Evolutionary conservation across 805 yeast species (phyloP).

Genomic region (Saturnispora mendoncae): DNA sequence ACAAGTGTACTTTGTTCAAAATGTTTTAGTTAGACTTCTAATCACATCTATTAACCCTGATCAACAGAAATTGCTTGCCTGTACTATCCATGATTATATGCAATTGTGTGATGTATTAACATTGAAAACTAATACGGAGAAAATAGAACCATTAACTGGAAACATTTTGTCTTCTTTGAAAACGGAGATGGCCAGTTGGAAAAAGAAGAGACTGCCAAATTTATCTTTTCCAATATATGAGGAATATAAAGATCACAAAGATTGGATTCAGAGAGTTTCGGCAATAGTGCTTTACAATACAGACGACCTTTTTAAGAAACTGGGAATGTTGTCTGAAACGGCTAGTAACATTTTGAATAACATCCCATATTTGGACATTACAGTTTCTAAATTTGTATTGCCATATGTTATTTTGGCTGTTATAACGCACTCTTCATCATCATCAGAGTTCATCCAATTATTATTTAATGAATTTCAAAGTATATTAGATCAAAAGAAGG

Average conservation of each 20-base stretch:
- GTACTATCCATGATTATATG: slow-evolving; percentile 80
- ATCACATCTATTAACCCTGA: slow-evolving; percentile 87
- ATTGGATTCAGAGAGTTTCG: slow-evolving; percentile 68
- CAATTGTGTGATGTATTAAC: slow-evolving; percentile 42
- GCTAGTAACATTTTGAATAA: slow-evolving; percentile 9
- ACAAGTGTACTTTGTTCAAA: slow-evolving; percentile 54
- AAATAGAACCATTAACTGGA: slow-evolving; percentile 55
- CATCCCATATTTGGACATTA: slow-evolving; percentile 38
- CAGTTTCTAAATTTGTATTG: slow-evolving; percentile 59
- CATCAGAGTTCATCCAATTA: slow-evolving; percentile 32
- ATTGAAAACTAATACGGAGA: slow-evolving; percentile 23
- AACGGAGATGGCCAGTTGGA: slow-evolving; percentile 46
- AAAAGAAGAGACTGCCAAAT: slow-evolving; percentile 38
- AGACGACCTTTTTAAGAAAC: slow-evolving; percentile 10
- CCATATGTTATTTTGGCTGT: slow-evolving; percentile 69
- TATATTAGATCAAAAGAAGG: slow-evolving; percentile 44
- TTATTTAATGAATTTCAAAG: slow-evolving; percentile 51
- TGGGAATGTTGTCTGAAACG: slow-evolving; percentile 34
- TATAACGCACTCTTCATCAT: slow-evolving; percentile 29
- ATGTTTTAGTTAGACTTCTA: slow-evolving; percentile 70
- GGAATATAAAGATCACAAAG: slow-evolving; percentile 43
- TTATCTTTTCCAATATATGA: slow-evolving; percentile 59
- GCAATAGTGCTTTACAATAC: slow-evolving; percentile 37
- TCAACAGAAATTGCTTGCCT: slow-evolving; percentile 74
- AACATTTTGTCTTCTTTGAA: slow-evolving; percentile 69